A percentile compares a stretch with the other conserved stretches of the same genome.
Evolutionary conservation across 1,284 basidiomycete genomes (phyloP).

Genomic region (Golubevia pallescens): DNA sequence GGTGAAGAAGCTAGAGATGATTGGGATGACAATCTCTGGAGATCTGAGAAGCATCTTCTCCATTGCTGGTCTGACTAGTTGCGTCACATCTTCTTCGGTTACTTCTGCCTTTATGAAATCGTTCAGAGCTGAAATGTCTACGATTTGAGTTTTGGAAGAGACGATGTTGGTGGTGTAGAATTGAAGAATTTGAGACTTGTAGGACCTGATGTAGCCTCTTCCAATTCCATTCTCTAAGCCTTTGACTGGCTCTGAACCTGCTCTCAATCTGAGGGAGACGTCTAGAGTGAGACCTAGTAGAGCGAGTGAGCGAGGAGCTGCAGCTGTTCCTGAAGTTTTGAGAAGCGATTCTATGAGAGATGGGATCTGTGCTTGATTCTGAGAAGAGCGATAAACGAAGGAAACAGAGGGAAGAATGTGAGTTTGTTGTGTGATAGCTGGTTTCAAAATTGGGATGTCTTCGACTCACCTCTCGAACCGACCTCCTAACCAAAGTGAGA

Average conservation of each 20-base stretch:
- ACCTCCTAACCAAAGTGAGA: not conserved
- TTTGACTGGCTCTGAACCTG: slow-evolving; percentile 33
- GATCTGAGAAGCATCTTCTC: slow-evolving; percentile 59
- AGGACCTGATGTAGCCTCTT: slow-evolving; percentile 18
- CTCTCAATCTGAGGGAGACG: slow-evolving; percentile 34
- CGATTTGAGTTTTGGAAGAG: slow-evolving; percentile 37
- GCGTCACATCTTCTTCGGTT: slow-evolving; percentile 29
- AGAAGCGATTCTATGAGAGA: slow-evolving; percentile 25
- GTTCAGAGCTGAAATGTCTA: slow-evolving; percentile 28
- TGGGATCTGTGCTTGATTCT: slow-evolving; percentile 30
- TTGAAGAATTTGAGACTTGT: slow-evolving; percentile 26
- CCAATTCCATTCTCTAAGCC: slow-evolving; percentile 32
- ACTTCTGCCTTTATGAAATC: slow-evolving; percentile 38
- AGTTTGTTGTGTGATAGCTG: no score
- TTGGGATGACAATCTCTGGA: slow-evolving; percentile 42
- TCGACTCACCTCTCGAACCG: not conserved
- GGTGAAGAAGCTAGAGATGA: slow-evolving; percentile 29
- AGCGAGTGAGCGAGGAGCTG: slow-evolving; percentile 23
- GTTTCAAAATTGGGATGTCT: not conserved
- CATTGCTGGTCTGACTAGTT: slow-evolving; percentile 43
- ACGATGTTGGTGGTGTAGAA: slow-evolving; percentile 48
- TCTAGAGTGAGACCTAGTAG: slow-evolving; percentile 40
- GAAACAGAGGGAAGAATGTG: not conserved
- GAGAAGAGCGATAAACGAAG: no score
- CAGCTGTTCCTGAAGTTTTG: slow-evolving; percentile 17